These are phyloP conservation scores for Morella rubra DNA, from an alignment of 306 rosid genomes.

Conservation along the genomic window DNA sequence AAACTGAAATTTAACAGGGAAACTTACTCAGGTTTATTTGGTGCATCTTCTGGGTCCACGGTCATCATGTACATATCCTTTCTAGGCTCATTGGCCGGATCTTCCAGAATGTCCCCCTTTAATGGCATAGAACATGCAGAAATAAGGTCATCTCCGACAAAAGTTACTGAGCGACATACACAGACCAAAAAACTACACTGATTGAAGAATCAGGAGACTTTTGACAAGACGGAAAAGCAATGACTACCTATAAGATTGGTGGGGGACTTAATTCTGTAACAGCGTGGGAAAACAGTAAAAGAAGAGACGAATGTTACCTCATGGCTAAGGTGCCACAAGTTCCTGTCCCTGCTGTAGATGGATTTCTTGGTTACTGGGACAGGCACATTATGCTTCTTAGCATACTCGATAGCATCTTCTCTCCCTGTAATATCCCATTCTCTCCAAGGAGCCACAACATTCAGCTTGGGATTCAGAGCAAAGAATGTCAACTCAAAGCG, in stretches of 20 bases:
- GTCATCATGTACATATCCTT: conserved; percentile 94
- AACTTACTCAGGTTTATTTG: conserved; percentile 74
- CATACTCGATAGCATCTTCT: conserved; percentile 96
- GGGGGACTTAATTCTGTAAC: conserved; percentile 5
- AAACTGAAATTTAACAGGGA: conserved; percentile 7
- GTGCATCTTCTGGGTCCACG: conserved; percentile 88
- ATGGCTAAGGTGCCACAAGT: conserved; percentile 98
- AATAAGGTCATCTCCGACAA: conserved; percentile 19
- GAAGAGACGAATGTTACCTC: conserved; percentile 53
- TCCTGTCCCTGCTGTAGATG: conserved; percentile 93
- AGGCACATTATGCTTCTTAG: conserved; percentile 85
- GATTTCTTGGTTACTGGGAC: conserved; percentile 97
- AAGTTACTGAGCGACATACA: conserved; percentile 18
- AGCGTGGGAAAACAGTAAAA: background rate
- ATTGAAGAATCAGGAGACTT: background rate
- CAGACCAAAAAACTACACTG: conserved; percentile 1
- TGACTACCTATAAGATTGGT: background rate
- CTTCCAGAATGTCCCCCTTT: conserved; percentile 95
- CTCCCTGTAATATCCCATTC: conserved; percentile 92
- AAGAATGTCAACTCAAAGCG: conserved; percentile 95
- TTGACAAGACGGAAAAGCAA: background rate
- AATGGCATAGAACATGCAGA: conserved; percentile 20
- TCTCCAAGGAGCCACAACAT: conserved; percentile 98
- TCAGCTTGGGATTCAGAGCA: conserved; percentile 85
- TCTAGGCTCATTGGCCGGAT: conserved; percentile 83